These are phyloP conservation scores for Astrephomene gubernaculifera DNA, from an alignment of 139 green algal genomes.

Conservation along the genomic window DNA sequence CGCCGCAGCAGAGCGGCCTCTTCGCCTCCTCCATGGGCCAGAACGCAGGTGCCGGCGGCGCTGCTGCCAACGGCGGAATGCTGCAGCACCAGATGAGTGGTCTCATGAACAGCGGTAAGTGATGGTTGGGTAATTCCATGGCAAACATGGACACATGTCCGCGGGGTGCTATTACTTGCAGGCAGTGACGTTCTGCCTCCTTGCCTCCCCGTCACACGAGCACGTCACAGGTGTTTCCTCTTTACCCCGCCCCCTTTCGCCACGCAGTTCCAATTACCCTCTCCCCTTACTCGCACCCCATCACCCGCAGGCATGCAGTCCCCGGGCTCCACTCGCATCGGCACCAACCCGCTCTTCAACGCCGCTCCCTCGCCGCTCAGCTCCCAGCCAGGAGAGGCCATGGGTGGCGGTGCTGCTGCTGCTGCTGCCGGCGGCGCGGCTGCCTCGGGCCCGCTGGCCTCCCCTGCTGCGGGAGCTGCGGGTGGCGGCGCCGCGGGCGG, in stretches of 20 bases:
- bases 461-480: neutral
- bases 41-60: too few species aligned
- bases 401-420: neutral
- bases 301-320: slow-evolving; percentile 6
- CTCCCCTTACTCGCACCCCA: too few species aligned
- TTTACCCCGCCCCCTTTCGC: too few species aligned
- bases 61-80: slow-evolving; percentile 15
- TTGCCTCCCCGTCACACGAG: too few species aligned
- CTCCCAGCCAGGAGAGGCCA: slow-evolving; percentile 37
- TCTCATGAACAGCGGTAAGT: neutral
- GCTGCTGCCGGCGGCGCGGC: neutral
- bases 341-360: slow-evolving; percentile 51
- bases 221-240: too few species aligned
- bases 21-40: too few species aligned
- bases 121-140: neutral
- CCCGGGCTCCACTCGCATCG: neutral
- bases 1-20: too few species aligned
- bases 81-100: slow-evolving; percentile 2
- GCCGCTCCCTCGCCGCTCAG: slow-evolving; percentile 41
- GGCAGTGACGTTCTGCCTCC: too few species aligned
- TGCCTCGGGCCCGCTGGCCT: neutral
- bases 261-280: too few species aligned
- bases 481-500: neutral
- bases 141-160: too few species aligned
- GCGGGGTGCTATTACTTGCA: too few species aligned